phyloP scores from a whole-genome alignment of 1,284 basidiomycete genomes.

The Trichosporon coremiiforme region DNA sequence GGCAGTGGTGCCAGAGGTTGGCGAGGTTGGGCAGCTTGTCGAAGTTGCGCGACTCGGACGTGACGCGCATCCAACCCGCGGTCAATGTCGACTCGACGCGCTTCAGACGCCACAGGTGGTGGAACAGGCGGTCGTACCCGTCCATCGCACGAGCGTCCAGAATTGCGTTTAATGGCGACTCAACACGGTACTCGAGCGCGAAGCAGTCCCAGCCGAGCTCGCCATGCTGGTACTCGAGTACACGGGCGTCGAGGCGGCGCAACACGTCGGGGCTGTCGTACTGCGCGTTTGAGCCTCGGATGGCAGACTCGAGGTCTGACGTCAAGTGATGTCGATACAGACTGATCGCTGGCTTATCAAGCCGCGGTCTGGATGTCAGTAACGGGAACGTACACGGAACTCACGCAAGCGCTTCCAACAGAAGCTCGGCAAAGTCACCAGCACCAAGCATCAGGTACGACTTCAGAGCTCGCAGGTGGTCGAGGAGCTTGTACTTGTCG shows the following conservation, averaged over 20 bases:
- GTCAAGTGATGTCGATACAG: conserved; percentile 96
- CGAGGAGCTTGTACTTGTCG: conserved; percentile 87
- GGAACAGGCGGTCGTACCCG: conserved; percentile 88
- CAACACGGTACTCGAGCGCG: conserved; percentile 94
- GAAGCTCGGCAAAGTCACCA: conserved; percentile 93
- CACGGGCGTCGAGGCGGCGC: conserved; percentile 89
- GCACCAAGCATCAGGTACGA: conserved; percentile 89
- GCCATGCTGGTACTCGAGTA: conserved; percentile 92
- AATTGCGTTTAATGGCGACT: conserved; percentile 93
- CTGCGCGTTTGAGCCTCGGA: conserved; percentile 91
- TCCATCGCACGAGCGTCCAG: conserved; percentile 86
- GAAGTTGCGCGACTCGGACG: conserved; percentile 76
- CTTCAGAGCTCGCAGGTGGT: conserved; percentile 88
- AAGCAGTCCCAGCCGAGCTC: conserved; percentile 99
- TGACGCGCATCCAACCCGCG: conserved; percentile 80
- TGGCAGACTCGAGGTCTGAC: conserved; percentile 90
- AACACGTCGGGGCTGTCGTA: conserved; percentile 83
- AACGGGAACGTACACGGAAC: conserved; percentile 34
- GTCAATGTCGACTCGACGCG: conserved; percentile 80
- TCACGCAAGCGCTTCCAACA: conserved; percentile 88
- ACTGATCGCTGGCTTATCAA: conserved; percentile 85
- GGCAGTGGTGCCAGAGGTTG: conserved; percentile 82
- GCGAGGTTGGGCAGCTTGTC: conserved; percentile 72
- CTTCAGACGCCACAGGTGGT: conserved; percentile 95
- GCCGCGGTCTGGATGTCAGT: conserved; percentile 66